Evolutionary conservation across 768 basidiomycete species (phyloP).

Genomic region (Amanita fuliginea): DNA sequence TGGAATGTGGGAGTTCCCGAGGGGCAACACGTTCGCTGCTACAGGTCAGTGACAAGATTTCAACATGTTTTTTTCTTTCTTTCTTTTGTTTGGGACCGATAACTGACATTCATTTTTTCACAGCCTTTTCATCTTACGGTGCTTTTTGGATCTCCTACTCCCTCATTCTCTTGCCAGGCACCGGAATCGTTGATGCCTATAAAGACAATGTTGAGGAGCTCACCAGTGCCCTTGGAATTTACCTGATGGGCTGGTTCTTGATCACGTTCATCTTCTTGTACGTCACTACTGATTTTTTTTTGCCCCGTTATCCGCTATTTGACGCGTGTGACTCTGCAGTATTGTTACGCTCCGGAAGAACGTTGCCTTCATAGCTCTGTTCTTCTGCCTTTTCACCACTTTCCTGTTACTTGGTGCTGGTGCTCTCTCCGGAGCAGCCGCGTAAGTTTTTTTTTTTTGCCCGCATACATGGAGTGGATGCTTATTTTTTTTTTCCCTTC

Average conservation of each 20-base stretch:
- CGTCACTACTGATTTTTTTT: slow-evolving; percentile 11
- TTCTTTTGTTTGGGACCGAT: too few relatives aligned
- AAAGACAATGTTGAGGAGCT: slow-evolving; percentile 23
- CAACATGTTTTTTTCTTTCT: background rate
- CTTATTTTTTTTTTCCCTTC: background rate
- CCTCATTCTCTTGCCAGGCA: slow-evolving; percentile 58
- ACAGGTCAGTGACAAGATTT: slow-evolving; percentile 51
- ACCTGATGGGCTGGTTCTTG: slow-evolving; percentile 65
- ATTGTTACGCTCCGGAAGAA: slow-evolving; percentile 28
- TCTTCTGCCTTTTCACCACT: slow-evolving; percentile 26
- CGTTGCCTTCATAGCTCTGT: slow-evolving; percentile 26
- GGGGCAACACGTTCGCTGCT: slow-evolving; percentile 60
- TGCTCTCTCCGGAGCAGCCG: slow-evolving; percentile 17
- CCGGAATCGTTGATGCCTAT: slow-evolving; percentile 52
- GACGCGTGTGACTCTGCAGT: slow-evolving; percentile 11
- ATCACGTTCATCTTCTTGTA: slow-evolving; percentile 63
- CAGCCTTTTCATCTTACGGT: slow-evolving; percentile 76
- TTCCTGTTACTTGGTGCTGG: slow-evolving; percentile 31
- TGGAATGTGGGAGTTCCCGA: slow-evolving; percentile 81
- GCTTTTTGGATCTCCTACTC: slow-evolving; percentile 86
- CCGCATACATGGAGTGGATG: background rate
- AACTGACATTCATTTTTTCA: too few relatives aligned
- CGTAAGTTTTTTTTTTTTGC: slow-evolving; percentile 14
- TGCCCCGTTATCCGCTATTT: background rate
- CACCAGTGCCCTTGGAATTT: slow-evolving; percentile 55